Evolutionary conservation across 371 early-diverging fungal species (phyloP).

Genomic region (Polyrhizophydium stewartii): DNA sequence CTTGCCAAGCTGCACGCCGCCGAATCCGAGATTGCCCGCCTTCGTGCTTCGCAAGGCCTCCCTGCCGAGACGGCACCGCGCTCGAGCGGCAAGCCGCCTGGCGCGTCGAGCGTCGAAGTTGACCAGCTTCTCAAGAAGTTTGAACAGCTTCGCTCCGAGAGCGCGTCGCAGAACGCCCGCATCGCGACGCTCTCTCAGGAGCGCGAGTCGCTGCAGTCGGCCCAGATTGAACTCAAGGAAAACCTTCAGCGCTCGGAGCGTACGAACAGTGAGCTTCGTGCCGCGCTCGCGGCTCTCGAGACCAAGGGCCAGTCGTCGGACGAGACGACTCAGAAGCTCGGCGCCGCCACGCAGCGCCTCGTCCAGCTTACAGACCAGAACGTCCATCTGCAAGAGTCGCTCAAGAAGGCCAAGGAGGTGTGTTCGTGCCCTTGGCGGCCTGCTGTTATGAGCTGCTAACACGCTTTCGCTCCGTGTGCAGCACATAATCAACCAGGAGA

Average conservation of each 20-base stretch:
- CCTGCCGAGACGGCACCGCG: no score
- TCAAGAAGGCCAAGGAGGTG: slow-evolving; percentile 75
- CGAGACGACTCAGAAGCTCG: slow-evolving; percentile 58
- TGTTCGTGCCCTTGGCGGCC: background rate
- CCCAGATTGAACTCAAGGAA: slow-evolving; percentile 54
- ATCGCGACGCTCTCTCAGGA: slow-evolving; percentile 65
- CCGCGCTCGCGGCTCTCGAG: slow-evolving; percentile 65
- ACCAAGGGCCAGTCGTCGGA: slow-evolving; percentile 50
- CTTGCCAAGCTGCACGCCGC: background rate
- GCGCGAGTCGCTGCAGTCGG: slow-evolving; percentile 56
- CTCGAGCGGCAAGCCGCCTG: no score
- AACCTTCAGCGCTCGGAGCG: slow-evolving; percentile 51
- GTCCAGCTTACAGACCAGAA: slow-evolving; percentile 60
- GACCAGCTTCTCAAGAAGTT: no score
- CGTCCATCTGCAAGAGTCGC: slow-evolving; percentile 49
- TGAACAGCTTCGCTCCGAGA: slow-evolving; percentile 54
- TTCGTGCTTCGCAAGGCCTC: no score
- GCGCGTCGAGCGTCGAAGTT: no score
- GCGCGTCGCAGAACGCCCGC: slow-evolving; percentile 54
- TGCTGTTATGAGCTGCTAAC: background rate
- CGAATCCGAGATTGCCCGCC: background rate
- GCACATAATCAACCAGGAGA: slow-evolving; percentile 54
- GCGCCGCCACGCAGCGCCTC: slow-evolving; percentile 50
- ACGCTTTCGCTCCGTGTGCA: slow-evolving; percentile 25
- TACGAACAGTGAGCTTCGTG: slow-evolving; percentile 56